Base-by-base conservation (phyloP, 495 filamentous ascomycete genomes). In the Aspergillus carlsbadensis region DNA sequence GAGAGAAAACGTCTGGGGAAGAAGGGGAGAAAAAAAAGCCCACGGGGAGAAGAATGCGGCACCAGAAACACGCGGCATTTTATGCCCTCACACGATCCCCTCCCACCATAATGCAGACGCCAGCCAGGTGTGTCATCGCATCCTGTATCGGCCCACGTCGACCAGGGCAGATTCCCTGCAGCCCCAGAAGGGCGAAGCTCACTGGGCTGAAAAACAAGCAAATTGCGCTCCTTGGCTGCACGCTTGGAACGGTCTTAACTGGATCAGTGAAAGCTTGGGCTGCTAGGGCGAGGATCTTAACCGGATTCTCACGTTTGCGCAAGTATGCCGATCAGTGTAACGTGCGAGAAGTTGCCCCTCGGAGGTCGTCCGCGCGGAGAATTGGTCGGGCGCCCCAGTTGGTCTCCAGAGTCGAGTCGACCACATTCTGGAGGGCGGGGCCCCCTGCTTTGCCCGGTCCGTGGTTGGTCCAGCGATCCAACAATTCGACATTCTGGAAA, bases 391-490 rank as follows among this genome's bases (percentile, higher is more conserved):
- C 31, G 45, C 26, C 26, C 26, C 26, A n/a, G n/a, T n/a, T n/a
- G n/a, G n/a, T n/a, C n/a, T n/a, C n/a, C n/a, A 22, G 57, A 68
- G 14, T 15, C 24, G 21, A 37, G 17, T 52, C 43, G 17, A 46
- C 26, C 26, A 29, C 26, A 29, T 29, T 29, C 26, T 29, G 26
- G 26, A 29, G 26, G 26, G 26, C 26, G 26, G 26, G 26, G 26
- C 26, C 26, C 26, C 26, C 21, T 46, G 4, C 24, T 49, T 49
- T 31, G 46, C 46, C 26, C 43, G 17, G 31, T 1, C 26, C 21
- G 8, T 29, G 26, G 26, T 29, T 29, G 26, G 26, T 29, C 26
- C 4, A 8, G 26, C 26, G 26, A 29, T 29, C 26, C 4, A 29
- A 8, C 26, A 29, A 29, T 29, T 29, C 26, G 26, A 8, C 26